phyloP scores from a whole-genome alignment of 257 asterid genomes.

The Asclepias syriaca region DNA sequence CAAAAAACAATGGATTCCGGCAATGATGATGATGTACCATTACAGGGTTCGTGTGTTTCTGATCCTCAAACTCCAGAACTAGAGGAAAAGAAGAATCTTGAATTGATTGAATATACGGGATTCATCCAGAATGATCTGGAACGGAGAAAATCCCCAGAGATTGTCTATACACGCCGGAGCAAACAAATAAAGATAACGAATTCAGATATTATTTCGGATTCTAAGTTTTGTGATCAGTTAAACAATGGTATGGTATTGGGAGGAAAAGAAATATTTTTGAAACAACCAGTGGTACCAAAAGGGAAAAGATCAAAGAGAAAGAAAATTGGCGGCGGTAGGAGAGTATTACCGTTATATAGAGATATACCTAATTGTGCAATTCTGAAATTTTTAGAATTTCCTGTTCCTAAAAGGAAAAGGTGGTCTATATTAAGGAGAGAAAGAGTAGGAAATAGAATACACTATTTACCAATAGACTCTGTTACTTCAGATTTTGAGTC shows the following conservation, averaged over 20 bases:
- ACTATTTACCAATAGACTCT: too few relatives aligned
- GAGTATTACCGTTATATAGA: neutral
- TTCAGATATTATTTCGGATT: neutral
- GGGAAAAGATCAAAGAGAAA: neutral
- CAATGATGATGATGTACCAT: too few relatives aligned
- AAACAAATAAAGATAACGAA: neutral
- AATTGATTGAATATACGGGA: too few relatives aligned
- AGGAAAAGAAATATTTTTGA: neutral
- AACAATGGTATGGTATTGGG: neutral
- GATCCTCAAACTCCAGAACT: neutral
- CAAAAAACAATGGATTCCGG: neutral
- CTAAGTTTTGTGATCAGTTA: neutral
- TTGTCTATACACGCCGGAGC: neutral
- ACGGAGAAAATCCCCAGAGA: too few relatives aligned
- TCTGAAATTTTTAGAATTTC: neutral
- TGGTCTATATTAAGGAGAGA: neutral
- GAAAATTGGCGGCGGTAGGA: neutral
- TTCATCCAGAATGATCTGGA: too few relatives aligned
- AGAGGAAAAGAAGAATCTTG: too few relatives aligned
- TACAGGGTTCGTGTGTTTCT: too few relatives aligned
- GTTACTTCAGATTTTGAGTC: too few relatives aligned
- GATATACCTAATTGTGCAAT: neutral
- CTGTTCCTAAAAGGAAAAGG: neutral
- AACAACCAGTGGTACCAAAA: neutral
- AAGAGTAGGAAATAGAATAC: neutral